phyloP scores from a whole-genome alignment of 352 stramenopile species.

The Phytophthora foliorum region DNA sequence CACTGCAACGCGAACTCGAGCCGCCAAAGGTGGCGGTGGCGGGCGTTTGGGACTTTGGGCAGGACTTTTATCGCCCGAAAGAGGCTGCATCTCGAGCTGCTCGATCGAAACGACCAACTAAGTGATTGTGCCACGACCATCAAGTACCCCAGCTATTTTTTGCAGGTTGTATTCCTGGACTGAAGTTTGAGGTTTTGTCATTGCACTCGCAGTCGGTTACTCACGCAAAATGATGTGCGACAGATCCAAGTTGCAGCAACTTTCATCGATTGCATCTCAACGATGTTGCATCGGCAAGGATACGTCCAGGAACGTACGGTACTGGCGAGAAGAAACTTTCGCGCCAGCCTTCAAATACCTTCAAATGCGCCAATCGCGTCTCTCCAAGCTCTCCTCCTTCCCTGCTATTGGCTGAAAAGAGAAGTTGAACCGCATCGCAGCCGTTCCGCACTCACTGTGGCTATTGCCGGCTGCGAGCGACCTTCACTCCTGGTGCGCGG shows the following conservation, averaged over 20 bases:
- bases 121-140: conserved; percentile 13
- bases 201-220: background rate
- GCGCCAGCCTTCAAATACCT: conserved; percentile 17
- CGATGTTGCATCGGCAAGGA: background rate
- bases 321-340: conserved; percentile 13
- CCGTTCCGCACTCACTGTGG: conserved; percentile 26
- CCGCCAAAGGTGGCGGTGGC: conserved; percentile 28
- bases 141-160: conserved; percentile 18
- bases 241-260: conserved; percentile 1
- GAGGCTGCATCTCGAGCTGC: conserved; percentile 11
- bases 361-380: conserved; percentile 27
- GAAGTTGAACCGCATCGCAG: conserved; percentile 24
- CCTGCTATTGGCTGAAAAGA: conserved; percentile 22
- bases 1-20: conserved; percentile 71
- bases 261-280: background rate
- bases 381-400: conserved; percentile 15
- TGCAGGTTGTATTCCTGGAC: conserved; percentile 22
- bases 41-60: conserved; percentile 26
- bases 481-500: conserved; percentile 21
- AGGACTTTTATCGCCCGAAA: conserved; percentile 17
- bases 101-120: conserved; percentile 31
- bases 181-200: conserved; percentile 1
- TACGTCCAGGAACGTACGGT: background rate
- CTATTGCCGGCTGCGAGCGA: conserved; percentile 6
- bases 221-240: conserved; percentile 2